phyloP scores from a whole-genome alignment of 257 asterid genomes.

The Eustoma russellianum region DNA sequence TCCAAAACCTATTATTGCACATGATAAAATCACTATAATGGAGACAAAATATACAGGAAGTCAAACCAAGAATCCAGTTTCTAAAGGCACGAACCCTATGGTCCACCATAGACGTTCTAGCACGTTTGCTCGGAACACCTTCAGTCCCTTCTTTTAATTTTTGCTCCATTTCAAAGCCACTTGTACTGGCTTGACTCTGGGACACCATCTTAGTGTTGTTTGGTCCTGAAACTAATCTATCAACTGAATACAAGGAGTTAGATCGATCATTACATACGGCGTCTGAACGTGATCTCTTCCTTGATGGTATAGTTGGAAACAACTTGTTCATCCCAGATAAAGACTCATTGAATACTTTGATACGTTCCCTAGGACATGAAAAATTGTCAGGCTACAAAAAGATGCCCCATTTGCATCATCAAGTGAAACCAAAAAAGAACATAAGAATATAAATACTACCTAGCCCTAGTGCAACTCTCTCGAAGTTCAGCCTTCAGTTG shows the following conservation, averaged over 20 bases:
- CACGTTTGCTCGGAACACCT: slow-evolving; percentile 70
- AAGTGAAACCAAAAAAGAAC: slow-evolving; percentile 6
- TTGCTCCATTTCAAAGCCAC: slow-evolving; percentile 64
- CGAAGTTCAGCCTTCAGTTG: slow-evolving; percentile 66
- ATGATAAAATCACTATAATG: slow-evolving; percentile 3
- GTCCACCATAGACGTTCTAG: slow-evolving; percentile 83
- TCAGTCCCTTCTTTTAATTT: slow-evolving; percentile 63
- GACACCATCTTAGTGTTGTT: slow-evolving; percentile 48
- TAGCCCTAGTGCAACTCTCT: slow-evolving; percentile 64
- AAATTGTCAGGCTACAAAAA: slow-evolving; percentile 12
- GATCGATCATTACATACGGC: slow-evolving; percentile 63
- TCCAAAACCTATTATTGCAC: neutral
- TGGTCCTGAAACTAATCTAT: slow-evolving; percentile 51
- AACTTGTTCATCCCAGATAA: slow-evolving; percentile 73
- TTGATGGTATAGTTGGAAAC: slow-evolving; percentile 69
- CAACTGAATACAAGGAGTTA: slow-evolving; percentile 42
- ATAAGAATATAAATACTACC: slow-evolving; percentile 38
- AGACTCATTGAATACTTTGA: slow-evolving; percentile 70
- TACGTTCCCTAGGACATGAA: slow-evolving; percentile 68
- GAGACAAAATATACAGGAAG: neutral
- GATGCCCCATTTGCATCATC: slow-evolving; percentile 12
- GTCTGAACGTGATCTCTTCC: slow-evolving; percentile 83
- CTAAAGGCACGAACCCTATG: slow-evolving; percentile 44
- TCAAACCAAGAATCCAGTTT: slow-evolving; percentile 6
- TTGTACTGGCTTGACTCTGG: slow-evolving; percentile 47